A percentile compares a stretch with the other conserved stretches of the same genome.
phyloP scores from a whole-genome alignment of 192 early-diverging fungal genomes.

The Backusella liffmaniae region DNA sequence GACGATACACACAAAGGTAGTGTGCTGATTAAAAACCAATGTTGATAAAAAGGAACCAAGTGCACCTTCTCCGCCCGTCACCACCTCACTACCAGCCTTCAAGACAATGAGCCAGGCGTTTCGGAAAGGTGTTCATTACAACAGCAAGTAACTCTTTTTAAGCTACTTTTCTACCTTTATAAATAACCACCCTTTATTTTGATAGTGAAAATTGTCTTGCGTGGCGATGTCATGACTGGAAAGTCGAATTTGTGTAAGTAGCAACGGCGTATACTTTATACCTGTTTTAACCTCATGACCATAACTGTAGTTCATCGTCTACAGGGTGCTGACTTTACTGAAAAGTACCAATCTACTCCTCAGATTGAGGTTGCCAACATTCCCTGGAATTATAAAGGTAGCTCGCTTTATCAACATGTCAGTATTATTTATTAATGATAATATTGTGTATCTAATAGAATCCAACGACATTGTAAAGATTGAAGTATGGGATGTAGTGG shows the following conservation, averaged over 20 bases:
- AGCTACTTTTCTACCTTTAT: background rate
- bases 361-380: conserved; percentile 63
- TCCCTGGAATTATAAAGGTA: conserved; percentile 58
- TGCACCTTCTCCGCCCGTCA: background rate
- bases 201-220: conserved; percentile 58
- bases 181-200: background rate
- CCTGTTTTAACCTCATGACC: background rate
- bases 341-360: conserved; percentile 49
- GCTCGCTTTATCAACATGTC: background rate
- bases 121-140: conserved; percentile 46
- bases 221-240: conserved; percentile 59
- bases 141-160: conserved; percentile 30
- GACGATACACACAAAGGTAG: background rate
- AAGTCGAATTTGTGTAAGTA: conserved; percentile 55
- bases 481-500: conserved; percentile 63
- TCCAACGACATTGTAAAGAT: conserved; percentile 61
- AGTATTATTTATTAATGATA: too few relatives aligned
- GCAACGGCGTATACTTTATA: background rate
- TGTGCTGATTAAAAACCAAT: background rate
- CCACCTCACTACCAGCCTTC: conserved; percentile 5
- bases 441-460: conserved; percentile 21
- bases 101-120: conserved; percentile 40
- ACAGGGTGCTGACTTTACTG: conserved; percentile 45
- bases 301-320: conserved; percentile 44
- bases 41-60: background rate